Conservation (phyloP, 768 basidiomycete genomes). For the Phanerochaete carnosa region DNA sequence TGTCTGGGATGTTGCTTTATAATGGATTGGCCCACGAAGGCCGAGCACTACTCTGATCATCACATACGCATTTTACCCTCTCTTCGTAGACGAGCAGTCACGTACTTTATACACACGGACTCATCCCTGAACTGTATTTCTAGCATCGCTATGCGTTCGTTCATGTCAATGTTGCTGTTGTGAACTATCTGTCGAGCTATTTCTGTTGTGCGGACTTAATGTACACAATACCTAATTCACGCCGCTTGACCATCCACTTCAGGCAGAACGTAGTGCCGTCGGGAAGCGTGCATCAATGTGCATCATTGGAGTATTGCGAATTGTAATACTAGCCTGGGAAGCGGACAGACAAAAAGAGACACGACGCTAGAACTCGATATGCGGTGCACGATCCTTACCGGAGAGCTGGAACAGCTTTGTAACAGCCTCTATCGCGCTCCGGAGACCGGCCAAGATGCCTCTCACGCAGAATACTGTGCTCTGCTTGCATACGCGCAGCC, state of each 20-base stretch:
- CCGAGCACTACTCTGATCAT: no score
- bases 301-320: background rate
- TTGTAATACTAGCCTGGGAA: background rate
- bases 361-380: constrained; percentile 8
- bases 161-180: background rate
- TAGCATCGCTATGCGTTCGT: constrained; percentile 1
- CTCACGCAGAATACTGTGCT: constrained; percentile 28
- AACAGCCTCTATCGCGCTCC: constrained; percentile 13
- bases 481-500: constrained; percentile 29
- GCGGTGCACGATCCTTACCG: constrained; percentile 26
- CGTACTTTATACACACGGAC: constrained; percentile 1
- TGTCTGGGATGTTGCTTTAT: background rate
- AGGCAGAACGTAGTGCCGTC: constrained; percentile 20
- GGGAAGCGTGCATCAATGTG: constrained; percentile 40
- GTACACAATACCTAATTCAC: background rate
- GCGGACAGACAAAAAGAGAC: background rate
- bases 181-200: background rate
- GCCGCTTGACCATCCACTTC: background rate
- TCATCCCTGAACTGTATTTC: constrained; percentile 2
- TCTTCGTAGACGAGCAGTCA: background rate
- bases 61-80: background rate
- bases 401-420: constrained; percentile 22
- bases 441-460: constrained; percentile 21
- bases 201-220: constrained; percentile 2
- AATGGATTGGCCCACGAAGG: no score